These are phyloP conservation scores for Saccharomyces hybrid DNA, from an alignment of 1,139 yeast genomes.

Conservation along the genomic window DNA sequence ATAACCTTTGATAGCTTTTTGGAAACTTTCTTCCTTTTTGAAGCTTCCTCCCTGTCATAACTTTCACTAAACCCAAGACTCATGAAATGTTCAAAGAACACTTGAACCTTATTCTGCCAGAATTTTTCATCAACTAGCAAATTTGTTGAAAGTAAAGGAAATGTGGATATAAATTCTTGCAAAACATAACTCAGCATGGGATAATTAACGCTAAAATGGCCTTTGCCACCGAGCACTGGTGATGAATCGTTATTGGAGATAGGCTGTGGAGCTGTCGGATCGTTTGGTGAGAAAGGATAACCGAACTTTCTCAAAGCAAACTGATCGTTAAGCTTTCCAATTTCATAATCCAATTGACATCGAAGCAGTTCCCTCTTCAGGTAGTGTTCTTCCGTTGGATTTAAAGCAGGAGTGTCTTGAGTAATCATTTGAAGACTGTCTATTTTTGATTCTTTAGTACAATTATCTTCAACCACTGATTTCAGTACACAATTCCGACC, in stretches of 20 bases:
- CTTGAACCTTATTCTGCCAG: slow-evolving; percentile 76
- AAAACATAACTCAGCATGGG: slow-evolving; percentile 54
- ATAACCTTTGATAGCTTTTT: slow-evolving; percentile 54
- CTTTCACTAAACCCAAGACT: slow-evolving; percentile 59
- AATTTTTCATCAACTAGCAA: slow-evolving; percentile 46
- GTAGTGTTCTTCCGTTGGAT: slow-evolving; percentile 72
- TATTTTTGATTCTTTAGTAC: background rate
- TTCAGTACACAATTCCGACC: background rate
- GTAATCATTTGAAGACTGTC: background rate
- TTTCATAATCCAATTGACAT: slow-evolving; percentile 54
- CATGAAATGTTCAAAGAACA: slow-evolving; percentile 71
- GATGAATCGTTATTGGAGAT: background rate
- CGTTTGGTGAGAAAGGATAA: slow-evolving; percentile 50
- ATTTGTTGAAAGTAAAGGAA: slow-evolving; percentile 61
- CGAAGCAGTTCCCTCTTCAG: slow-evolving; percentile 72
- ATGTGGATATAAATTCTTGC: slow-evolving; percentile 49
- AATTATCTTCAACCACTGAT: too few relatives aligned
- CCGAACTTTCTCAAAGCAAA: slow-evolving; percentile 63
- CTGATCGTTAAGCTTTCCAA: slow-evolving; percentile 49
- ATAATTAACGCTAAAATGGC: slow-evolving; percentile 1
- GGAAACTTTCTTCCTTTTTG: slow-evolving; percentile 64
- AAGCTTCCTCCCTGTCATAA: slow-evolving; percentile 62
- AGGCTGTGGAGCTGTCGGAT: slow-evolving; percentile 18
- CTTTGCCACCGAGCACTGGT: background rate
- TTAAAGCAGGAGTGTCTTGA: slow-evolving; percentile 4